Conservation (phyloP, 2,329 filamentous ascomycete genomes). For the Monosporascus sp. region DNA sequence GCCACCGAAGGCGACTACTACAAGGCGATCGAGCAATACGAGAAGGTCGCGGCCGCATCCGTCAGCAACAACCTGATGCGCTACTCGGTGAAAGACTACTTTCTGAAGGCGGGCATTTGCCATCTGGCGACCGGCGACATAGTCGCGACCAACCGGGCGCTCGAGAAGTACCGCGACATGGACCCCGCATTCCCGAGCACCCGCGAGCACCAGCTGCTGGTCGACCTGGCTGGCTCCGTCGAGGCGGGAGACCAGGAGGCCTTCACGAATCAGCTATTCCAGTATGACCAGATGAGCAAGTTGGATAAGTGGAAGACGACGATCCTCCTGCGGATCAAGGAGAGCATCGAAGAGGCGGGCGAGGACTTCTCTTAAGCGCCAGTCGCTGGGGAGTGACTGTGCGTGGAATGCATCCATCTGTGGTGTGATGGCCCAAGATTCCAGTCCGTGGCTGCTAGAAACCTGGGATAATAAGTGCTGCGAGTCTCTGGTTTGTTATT, state of each 20-base stretch:
- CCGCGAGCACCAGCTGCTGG: slow-evolving; percentile 75
- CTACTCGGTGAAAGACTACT: slow-evolving; percentile 92
- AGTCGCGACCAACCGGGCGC: slow-evolving; percentile 71
- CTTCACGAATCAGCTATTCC: slow-evolving; percentile 81
- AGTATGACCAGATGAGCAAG: slow-evolving; percentile 88
- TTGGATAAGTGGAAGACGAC: slow-evolving; percentile 97
- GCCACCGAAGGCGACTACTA: slow-evolving; percentile 80
- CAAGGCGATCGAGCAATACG: slow-evolving; percentile 75
- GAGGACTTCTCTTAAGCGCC: slow-evolving; percentile 27
- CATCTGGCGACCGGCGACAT: slow-evolving; percentile 70
- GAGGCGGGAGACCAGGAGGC: slow-evolving; percentile 74
- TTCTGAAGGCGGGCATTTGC: slow-evolving; percentile 90
- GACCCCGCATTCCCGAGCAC: slow-evolving; percentile 73
- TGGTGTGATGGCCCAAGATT: background rate
- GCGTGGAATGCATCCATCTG: background rate
- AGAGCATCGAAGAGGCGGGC: slow-evolving; percentile 58
- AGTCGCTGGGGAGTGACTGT: background rate
- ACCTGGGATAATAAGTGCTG: too few relatives aligned
- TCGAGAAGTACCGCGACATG: slow-evolving; percentile 76
- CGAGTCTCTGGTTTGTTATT: too few relatives aligned
- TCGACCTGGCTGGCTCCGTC: slow-evolving; percentile 69
- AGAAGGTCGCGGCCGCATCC: slow-evolving; percentile 72
- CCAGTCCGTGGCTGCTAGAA: too few relatives aligned
- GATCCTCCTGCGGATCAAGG: slow-evolving; percentile 77
- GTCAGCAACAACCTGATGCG: slow-evolving; percentile 90